Conservation (phyloP, 2,329 filamentous ascomycete genomes). For the Fusarium multiceps region DNA sequence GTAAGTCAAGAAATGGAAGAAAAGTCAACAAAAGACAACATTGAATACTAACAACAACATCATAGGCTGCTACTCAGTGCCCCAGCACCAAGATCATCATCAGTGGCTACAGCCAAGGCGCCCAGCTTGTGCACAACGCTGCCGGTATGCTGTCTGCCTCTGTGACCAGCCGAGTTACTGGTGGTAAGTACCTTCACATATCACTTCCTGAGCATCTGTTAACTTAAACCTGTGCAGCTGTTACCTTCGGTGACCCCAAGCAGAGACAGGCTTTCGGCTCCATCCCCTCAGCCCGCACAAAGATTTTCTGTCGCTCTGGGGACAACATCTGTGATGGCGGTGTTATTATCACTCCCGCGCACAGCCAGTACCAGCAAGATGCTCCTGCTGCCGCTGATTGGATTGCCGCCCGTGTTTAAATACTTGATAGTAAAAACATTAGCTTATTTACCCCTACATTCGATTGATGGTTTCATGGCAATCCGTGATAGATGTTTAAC, state of each 20-base stretch:
- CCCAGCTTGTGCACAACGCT: neutral
- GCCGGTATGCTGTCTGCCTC: neutral
- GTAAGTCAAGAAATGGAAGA: neutral
- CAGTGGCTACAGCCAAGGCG: slow-evolving; percentile 1
- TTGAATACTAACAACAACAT: neutral
- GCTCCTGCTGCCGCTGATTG: neutral
- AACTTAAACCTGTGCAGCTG: neutral
- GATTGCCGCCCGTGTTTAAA: neutral
- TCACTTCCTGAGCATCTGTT: neutral
- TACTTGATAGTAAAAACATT: neutral
- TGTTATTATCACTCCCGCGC: neutral
- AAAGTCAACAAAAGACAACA: neutral
- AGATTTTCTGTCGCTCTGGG: neutral
- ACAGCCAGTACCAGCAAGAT: neutral
- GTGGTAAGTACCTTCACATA: neutral
- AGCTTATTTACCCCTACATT: neutral
- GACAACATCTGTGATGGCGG: neutral
- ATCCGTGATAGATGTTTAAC: neutral
- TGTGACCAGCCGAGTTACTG: neutral
- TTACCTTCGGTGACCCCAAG: neutral
- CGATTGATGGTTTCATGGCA: rapidly evolving
- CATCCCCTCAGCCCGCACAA: neutral
- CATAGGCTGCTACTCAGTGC: neutral
- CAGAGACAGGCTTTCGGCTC: neutral
- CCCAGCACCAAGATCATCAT: slow-evolving; percentile 6